Conservation (phyloP, 202 grass and related monocot species). For the Schoenoplectus triqueter region DNA sequence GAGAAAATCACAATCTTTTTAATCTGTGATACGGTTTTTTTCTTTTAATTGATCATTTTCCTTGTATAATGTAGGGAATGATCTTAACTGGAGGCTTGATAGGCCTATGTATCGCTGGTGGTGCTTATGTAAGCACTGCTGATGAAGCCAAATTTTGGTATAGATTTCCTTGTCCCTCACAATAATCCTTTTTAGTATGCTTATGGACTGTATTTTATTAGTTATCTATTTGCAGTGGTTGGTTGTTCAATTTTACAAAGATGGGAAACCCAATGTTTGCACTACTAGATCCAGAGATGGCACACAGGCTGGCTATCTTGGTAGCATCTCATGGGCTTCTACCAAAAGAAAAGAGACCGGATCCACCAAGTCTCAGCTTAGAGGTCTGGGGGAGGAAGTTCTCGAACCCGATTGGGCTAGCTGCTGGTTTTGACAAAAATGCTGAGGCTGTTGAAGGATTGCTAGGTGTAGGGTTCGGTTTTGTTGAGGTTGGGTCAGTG, state of each 20-base stretch:
- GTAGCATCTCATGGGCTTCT: slow-evolving; percentile 83
- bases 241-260: slow-evolving; percentile 85
- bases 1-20: neutral
- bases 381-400: slow-evolving; percentile 92
- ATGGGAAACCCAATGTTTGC: slow-evolving; percentile 81
- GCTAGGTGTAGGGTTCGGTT: slow-evolving; percentile 89
- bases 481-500: slow-evolving; percentile 97
- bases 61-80: slow-evolving; percentile 61
- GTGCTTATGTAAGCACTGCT: slow-evolving; percentile 89
- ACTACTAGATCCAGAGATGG: slow-evolving; percentile 83
- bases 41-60: neutral
- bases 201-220: slow-evolving; percentile 33
- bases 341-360: slow-evolving; percentile 90
- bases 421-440: slow-evolving; percentile 99
- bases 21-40: neutral
- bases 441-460: slow-evolving; percentile 91
- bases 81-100: slow-evolving; percentile 87
- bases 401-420: slow-evolving; percentile 85
- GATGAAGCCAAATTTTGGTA: slow-evolving; percentile 98
- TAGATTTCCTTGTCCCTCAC: slow-evolving; percentile 11
- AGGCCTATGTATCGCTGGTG: slow-evolving; percentile 84
- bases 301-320: slow-evolving; percentile 76
- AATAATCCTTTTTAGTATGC: neutral
- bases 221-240: slow-evolving; percentile 58
- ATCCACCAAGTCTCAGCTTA: slow-evolving; percentile 70